Evolutionary conservation across 2,329 filamentous ascomycete species (phyloP).

Genomic region (Colletotrichum nymphaeae): DNA sequence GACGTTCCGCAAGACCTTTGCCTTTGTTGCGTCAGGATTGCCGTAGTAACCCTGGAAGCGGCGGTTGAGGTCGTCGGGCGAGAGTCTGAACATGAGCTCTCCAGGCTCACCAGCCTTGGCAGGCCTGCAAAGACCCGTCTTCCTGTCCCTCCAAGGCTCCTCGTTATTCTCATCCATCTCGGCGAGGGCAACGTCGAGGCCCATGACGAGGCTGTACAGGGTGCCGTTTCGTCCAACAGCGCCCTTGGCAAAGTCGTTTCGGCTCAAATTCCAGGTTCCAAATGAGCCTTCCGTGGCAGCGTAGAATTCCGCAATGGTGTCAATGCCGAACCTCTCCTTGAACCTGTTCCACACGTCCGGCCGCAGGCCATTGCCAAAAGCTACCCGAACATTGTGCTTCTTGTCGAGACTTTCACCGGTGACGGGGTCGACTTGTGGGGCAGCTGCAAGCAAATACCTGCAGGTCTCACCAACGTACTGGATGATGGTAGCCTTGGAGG

Average conservation of each 20-base stretch:
- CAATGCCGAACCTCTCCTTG: slow-evolving; percentile 82
- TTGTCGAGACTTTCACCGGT: slow-evolving; percentile 78
- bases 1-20: slow-evolving; percentile 81
- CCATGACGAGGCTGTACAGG: slow-evolving; percentile 67
- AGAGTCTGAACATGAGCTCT: slow-evolving; percentile 80
- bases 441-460: slow-evolving; percentile 80
- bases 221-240: slow-evolving; percentile 81
- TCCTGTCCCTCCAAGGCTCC: slow-evolving; percentile 72
- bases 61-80: slow-evolving; percentile 69
- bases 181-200: slow-evolving; percentile 67
- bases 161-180: slow-evolving; percentile 79
- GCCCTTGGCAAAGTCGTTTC: slow-evolving; percentile 79
- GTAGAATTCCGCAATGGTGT: slow-evolving; percentile 83
- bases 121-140: slow-evolving; percentile 75
- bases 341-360: slow-evolving; percentile 89
- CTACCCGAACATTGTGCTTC: slow-evolving; percentile 77
- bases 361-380: slow-evolving; percentile 86
- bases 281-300: slow-evolving; percentile 79
- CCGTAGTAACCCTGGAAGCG: slow-evolving; percentile 87
- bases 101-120: slow-evolving; percentile 73
- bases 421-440: slow-evolving; percentile 68
- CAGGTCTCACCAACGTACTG: slow-evolving; percentile 93
- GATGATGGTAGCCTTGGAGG: slow-evolving; percentile 77
- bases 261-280: slow-evolving; percentile 78
- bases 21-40: slow-evolving; percentile 75